phyloP scores from a whole-genome alignment of 2,329 filamentous ascomycete species.

The Sordariomycetes sp. region DNA sequence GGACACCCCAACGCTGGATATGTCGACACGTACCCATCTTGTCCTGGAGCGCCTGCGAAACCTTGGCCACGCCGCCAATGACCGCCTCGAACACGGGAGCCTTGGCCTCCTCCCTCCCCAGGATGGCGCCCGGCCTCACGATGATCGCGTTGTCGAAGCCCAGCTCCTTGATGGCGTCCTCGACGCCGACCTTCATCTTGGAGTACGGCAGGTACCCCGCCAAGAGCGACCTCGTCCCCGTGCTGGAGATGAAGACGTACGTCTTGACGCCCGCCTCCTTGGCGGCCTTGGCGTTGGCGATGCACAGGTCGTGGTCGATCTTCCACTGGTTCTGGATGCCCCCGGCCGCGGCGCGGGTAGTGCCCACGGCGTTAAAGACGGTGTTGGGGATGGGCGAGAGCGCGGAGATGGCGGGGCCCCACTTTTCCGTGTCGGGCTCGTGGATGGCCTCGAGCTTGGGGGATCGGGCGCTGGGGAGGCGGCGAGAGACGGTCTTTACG shows the following conservation, averaged over 20 bases:
- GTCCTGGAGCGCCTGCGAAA: conserved; percentile 47
- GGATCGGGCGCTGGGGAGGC: conserved; percentile 39
- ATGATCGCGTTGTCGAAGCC: conserved; percentile 71
- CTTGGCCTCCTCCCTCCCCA: conserved; percentile 53
- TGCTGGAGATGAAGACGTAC: conserved; percentile 63
- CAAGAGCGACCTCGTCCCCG: conserved; percentile 27
- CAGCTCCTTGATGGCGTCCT: conserved; percentile 59
- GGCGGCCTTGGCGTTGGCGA: conserved; percentile 63
- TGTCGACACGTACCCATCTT: conserved; percentile 29
- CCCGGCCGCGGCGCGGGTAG: conserved; percentile 64
- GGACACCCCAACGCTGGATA: not conserved
- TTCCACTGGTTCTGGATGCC: conserved; percentile 69
- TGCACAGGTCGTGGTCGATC: conserved; percentile 78
- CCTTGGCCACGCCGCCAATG: conserved; percentile 37
- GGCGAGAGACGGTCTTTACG: conserved; percentile 54
- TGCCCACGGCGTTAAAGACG: conserved; percentile 70
- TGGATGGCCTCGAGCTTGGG: conserved; percentile 39
- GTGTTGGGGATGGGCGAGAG: conserved; percentile 42
- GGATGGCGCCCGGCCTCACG: conserved; percentile 58
- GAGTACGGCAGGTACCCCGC: conserved; percentile 32
- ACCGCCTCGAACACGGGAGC: conserved; percentile 45
- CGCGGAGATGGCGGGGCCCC: conserved; percentile 46
- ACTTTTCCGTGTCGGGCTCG: conserved; percentile 38
- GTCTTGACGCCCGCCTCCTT: conserved; percentile 58
- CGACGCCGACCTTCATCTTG: conserved; percentile 78